phyloP scores from a whole-genome alignment of 2,329 filamentous ascomycete genomes.

The Aspergillus clavatus region DNA sequence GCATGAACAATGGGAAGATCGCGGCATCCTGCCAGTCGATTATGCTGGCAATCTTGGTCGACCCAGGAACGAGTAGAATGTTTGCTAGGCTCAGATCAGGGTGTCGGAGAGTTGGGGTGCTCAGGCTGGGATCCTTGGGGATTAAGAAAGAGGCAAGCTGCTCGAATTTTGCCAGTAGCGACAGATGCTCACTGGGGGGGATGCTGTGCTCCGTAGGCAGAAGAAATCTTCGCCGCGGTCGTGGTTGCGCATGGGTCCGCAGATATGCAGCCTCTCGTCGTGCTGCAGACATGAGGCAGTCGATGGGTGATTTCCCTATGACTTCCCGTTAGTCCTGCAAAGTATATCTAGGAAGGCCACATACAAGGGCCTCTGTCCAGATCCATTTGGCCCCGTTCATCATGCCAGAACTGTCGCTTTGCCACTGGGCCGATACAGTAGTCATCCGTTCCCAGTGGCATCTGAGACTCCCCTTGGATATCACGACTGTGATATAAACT shows the following conservation, averaged over 20 bases:
- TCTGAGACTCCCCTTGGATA: slow-evolving; percentile 12
- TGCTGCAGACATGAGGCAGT: slow-evolving; percentile 23
- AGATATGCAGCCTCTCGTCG: slow-evolving; percentile 21
- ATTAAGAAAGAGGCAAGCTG: slow-evolving; percentile 19
- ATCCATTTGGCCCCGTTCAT: slow-evolving; percentile 18
- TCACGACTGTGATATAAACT: slow-evolving; percentile 25
- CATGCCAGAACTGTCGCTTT: slow-evolving; percentile 27
- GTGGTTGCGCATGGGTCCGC: slow-evolving; percentile 19
- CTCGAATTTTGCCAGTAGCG: slow-evolving; percentile 22
- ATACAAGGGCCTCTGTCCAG: slow-evolving; percentile 25
- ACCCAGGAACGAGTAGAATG: slow-evolving; percentile 22
- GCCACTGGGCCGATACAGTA: slow-evolving; percentile 27
- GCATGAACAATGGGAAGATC: slow-evolving; percentile 22
- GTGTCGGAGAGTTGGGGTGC: slow-evolving; percentile 21
- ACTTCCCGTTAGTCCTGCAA: slow-evolving; percentile 5
- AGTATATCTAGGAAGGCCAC: slow-evolving; percentile 2
- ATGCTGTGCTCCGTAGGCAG: slow-evolving; percentile 22
- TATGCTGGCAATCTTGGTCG: slow-evolving; percentile 22
- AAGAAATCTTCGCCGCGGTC: slow-evolving; percentile 24
- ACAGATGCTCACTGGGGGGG: slow-evolving; percentile 19
- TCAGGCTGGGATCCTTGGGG: slow-evolving; percentile 7
- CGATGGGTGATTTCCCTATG: slow-evolving; percentile 16
- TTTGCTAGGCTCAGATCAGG: slow-evolving; percentile 25
- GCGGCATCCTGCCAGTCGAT: slow-evolving; percentile 27
- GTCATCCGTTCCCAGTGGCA: slow-evolving; percentile 14